phyloP scores from a whole-genome alignment of 2,329 filamentous ascomycete species.

The Diaporthe sp. region DNA sequence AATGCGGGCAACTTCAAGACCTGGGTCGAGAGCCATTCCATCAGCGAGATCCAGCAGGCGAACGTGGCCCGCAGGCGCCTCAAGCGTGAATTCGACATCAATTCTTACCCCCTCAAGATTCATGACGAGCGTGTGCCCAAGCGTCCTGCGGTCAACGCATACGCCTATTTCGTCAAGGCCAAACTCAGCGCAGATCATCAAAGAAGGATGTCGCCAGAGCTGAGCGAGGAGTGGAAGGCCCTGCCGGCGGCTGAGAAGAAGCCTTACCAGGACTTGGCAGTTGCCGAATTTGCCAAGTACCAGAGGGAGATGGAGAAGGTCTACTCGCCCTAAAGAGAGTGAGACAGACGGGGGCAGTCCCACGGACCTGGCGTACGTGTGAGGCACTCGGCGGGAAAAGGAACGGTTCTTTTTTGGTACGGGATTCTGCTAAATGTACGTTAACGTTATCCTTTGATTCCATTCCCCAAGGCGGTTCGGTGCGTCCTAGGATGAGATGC shows the following conservation, averaged over 20 bases:
- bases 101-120: constrained; percentile 43
- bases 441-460: constrained; percentile 29
- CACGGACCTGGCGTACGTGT: neutral
- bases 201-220: too few species aligned
- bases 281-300: constrained; percentile 45
- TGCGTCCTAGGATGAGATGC: too few species aligned
- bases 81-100: constrained; percentile 46
- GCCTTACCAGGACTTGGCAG: constrained; percentile 45
- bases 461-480: constrained; percentile 20
- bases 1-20: too few species aligned
- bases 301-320: constrained; percentile 42
- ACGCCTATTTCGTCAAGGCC: constrained; percentile 48
- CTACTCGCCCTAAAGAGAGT: constrained; percentile 23
- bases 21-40: too few species aligned
- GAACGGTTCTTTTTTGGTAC: constrained; percentile 15
- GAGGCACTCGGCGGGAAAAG: neutral
- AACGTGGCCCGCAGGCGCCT: constrained; percentile 54
- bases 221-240: too few species aligned
- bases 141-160: constrained; percentile 45
- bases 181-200: too few species aligned
- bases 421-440: constrained; percentile 11
- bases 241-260: too few species aligned
- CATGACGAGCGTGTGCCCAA: constrained; percentile 61
- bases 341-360: neutral
- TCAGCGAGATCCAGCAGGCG: too few species aligned